Conservation (phyloP, 352 stramenopile species). For the Pythium brassicae region DNA sequence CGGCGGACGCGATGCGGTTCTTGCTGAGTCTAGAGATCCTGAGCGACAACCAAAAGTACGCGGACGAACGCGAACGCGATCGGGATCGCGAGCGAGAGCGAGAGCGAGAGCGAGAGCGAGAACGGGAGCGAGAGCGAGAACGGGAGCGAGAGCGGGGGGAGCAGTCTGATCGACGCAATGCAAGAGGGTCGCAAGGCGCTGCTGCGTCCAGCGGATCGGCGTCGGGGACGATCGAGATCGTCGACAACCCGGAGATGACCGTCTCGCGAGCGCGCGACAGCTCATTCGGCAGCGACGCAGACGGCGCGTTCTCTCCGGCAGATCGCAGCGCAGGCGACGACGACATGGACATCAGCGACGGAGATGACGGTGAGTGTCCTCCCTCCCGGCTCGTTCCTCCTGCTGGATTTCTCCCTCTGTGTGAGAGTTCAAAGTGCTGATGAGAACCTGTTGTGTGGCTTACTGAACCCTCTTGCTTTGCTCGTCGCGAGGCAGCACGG, state of each 20-base stretch:
- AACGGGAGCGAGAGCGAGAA: not conserved
- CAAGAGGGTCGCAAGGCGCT: too few relatives aligned
- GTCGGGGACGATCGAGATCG: conserved; percentile 2
- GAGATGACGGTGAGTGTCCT: conserved; percentile 5
- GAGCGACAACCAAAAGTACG: conserved; percentile 5
- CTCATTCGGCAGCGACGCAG: conserved; percentile 5
- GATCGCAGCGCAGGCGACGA: conserved; percentile 11
- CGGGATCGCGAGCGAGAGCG: not conserved
- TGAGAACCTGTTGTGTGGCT: too few relatives aligned
- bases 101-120: not conserved
- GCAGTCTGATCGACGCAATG: too few relatives aligned
- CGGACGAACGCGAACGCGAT: not conserved
- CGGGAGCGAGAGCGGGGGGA: too few relatives aligned
- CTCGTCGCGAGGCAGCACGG: not conserved
- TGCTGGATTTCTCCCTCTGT: too few relatives aligned
- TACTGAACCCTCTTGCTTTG: not conserved
- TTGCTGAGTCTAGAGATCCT: conserved; percentile 23
- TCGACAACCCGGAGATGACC: conserved; percentile 6
- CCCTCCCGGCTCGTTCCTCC: too few relatives aligned
- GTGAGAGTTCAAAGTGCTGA: too few relatives aligned
- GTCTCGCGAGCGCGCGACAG: conserved; percentile 4
- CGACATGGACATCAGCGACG: conserved; percentile 18
- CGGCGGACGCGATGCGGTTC: conserved; percentile 36
- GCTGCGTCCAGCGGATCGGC: too few relatives aligned
- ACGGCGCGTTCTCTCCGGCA: conserved; percentile 8